A percentile compares a stretch with the other conserved stretches of the same genome.
Evolutionary conservation across 2,329 filamentous ascomycete species (phyloP).

Genomic region (Xylariaceae sp.): DNA sequence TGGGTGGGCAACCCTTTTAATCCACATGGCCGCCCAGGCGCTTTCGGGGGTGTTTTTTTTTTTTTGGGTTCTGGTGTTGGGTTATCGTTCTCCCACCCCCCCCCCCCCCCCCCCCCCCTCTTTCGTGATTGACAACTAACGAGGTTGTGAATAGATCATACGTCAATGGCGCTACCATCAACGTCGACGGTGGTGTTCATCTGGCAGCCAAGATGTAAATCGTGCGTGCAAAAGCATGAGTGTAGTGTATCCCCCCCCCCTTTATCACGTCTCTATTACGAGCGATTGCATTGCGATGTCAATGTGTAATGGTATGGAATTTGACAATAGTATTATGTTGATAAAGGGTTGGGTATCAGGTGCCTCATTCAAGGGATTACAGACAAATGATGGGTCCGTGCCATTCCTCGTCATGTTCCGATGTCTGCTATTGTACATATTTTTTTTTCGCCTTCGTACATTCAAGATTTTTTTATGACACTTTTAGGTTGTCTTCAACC

Average conservation of each 20-base stretch:
- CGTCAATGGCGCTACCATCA: slow-evolving; percentile 62
- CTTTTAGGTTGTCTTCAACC: background rate
- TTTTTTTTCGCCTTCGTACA: background rate
- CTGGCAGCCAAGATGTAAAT: slow-evolving; percentile 43
- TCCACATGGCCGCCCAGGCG: too few species aligned
- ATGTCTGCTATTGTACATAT: background rate
- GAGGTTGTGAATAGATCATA: slow-evolving; percentile 38
- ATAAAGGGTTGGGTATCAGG: background rate
- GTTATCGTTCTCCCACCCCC: too few species aligned
- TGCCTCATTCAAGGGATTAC: background rate
- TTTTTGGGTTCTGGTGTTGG: background rate
- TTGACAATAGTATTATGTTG: background rate
- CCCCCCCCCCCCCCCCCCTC: too few species aligned
- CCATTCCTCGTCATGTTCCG: background rate
- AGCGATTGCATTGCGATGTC: background rate
- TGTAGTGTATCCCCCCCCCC: background rate
- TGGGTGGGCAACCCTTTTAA: background rate
- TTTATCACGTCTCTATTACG: too few species aligned
- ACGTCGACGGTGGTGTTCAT: slow-evolving; percentile 56
- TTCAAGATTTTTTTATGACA: background rate
- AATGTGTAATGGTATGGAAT: background rate
- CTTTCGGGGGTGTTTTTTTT: too few species aligned
- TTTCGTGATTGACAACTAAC: background rate
- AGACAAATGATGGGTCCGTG: background rate
- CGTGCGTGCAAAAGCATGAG: background rate